A percentile compares a stretch with the other conserved stretches of the same genome.
These are phyloP conservation scores for Aspergillus novofumigatus DNA, from an alignment of 2,329 filamentous ascomycete genomes.

Conservation along the genomic window DNA sequence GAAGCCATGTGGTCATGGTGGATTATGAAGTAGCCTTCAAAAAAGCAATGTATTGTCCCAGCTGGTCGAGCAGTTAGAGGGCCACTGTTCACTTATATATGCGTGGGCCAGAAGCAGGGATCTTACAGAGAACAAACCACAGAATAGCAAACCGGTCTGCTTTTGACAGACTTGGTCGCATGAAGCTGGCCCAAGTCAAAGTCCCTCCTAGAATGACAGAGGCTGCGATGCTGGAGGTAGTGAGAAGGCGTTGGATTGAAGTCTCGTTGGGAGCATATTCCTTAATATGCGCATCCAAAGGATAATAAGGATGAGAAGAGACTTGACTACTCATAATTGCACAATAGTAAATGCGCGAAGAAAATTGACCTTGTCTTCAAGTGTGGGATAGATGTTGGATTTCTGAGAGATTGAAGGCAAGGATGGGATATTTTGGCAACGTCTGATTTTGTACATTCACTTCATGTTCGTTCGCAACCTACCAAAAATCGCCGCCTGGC, in stretches of 20 bases:
- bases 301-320: conserved; percentile 64
- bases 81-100: conserved; percentile 3
- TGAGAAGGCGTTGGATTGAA: conserved; percentile 55
- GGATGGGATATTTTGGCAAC: background rate
- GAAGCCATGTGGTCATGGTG: conserved; percentile 63
- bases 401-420: background rate
- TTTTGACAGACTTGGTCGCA: conserved; percentile 50
- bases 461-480: background rate
- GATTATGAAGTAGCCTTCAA: conserved; percentile 78
- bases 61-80: conserved; percentile 24
- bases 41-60: conserved; percentile 65
- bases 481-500: background rate
- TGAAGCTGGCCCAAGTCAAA: conserved; percentile 49
- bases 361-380: background rate
- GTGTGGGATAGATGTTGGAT: too few relatives aligned
- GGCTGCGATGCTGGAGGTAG: conserved; percentile 56
- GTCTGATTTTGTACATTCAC: background rate
- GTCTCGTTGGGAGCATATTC: conserved; percentile 65
- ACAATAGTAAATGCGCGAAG: background rate
- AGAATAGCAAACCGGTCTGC: conserved; percentile 58
- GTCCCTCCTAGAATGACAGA: conserved; percentile 55
- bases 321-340: conserved; percentile 3
- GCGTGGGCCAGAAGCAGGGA: background rate
- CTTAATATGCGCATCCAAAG: conserved; percentile 57
- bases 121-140: conserved; percentile 72